Evolutionary conservation across 2,329 filamentous ascomycete species (phyloP).

Genomic region (Emergomyces orientalis): DNA sequence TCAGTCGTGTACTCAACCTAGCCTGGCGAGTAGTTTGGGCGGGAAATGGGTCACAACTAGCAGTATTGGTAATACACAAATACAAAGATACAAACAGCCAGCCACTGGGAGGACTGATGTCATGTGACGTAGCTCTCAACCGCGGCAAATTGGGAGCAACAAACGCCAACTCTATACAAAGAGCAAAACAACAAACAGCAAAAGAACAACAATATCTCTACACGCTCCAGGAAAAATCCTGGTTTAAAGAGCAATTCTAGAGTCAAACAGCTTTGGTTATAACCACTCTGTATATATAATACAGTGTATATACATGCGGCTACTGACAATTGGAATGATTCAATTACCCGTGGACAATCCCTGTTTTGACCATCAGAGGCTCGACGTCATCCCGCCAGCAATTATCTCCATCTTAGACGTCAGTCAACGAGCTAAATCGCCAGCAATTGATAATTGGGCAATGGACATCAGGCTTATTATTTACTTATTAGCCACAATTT

Average conservation of each 20-base stretch:
- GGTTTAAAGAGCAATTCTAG: neutral
- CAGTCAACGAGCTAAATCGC: neutral
- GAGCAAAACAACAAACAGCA: neutral
- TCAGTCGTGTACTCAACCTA: too few species aligned
- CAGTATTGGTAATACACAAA: neutral
- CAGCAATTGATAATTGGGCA: neutral
- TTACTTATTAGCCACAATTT: neutral
- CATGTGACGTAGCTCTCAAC: neutral
- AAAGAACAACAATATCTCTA: neutral
- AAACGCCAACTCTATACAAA: neutral
- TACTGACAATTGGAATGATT: too few species aligned
- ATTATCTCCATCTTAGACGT: neutral
- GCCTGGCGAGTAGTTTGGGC: too few species aligned
- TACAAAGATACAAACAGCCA: neutral
- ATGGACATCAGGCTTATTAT: neutral
- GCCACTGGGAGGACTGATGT: neutral
- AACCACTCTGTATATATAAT: too few species aligned
- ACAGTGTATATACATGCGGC: too few species aligned
- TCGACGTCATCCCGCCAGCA: neutral
- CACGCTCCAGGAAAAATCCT: neutral
- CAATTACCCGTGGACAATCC: neutral
- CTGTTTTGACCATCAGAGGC: neutral
- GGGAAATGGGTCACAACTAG: neutral
- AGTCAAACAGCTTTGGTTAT: too few species aligned
- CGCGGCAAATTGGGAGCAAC: neutral